Base-by-base conservation (phyloP, 2,329 filamentous ascomycete species). In the Verticillium nonalfalfae region DNA sequence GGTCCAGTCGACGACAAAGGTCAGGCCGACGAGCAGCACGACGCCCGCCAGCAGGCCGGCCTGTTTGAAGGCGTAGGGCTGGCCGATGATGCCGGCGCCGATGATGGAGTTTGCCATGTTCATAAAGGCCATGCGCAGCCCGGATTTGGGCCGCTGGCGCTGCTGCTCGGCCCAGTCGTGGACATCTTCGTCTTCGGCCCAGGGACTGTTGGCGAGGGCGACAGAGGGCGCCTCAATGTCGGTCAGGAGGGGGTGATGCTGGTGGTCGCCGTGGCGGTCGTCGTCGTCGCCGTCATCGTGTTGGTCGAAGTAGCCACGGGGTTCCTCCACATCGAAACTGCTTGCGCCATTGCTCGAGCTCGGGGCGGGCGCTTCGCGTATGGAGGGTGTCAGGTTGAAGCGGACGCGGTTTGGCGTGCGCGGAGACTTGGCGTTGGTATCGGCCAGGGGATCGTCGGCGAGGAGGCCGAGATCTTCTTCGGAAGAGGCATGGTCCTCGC, bases 41-140 rank as follows among this genome's bases (percentile, higher is more conserved):
- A 94, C 81, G 34, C 95, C 95, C 40, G 90, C 89, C 15, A 91
- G 73, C 68, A 99, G 83, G 7, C 95, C 95, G 7, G 95, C 95
- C 78, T 98, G 93, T 62, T 86, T 87, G 72, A 99, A 89, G n/a
- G 95, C 95, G 76, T 98, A 99, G 13, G 95, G 93, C 76, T 99
- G 95, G 3, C 91, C 86, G 70, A 89, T 89, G 74, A 89, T 89
- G 59, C 87, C 86, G 2, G 87, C 87, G 45, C 87, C 87, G 67
- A 99, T 97, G 73, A 99, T 99, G 69, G 91, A 96, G 79, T 99
- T 99, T 65, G 95, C 94, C 95, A 99, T 99, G 77, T 99, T 99
- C 93, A 98, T 97, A 68, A 99, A 98, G 3, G 95, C 94, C 72
- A 90, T 91, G 64, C 85, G 82, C 77, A 98, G 83, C 5, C 90